Evolutionary conservation across 495 filamentous ascomycete species (phyloP), one percentile per base, ranked within the genome.

Genomic region (Letharia columbiana): DNA sequence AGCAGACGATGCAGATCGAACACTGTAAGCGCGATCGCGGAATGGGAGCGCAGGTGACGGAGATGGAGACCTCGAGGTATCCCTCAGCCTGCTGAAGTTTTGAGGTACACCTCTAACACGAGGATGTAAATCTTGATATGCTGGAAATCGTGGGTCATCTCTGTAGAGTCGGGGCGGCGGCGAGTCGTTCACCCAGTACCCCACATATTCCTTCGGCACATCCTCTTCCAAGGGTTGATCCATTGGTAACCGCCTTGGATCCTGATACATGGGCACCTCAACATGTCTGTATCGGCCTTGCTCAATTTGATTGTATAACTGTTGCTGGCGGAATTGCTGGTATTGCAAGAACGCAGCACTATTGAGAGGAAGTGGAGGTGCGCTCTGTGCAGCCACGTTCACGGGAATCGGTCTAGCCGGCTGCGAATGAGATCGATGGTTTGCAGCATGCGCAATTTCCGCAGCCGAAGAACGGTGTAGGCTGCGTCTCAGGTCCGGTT

Each of bases 391-490:
- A 23, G 50, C 33, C 6, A 67, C 11, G 37, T 49, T 64, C 39
- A 67, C 78, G 63, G 82, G 79, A 35, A 83, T 69, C 6, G 81
- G 75, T 28, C 86, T 79, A 7, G 85, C 83, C 66, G 86, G 86
- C 65, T 89, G 86, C 37, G 86, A 89, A 50, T 89, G 86, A 33
- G 86, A 86, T 49, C 86, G 76, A 10, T 84, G 73, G 8, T 82
- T 85, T 44, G 74, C 77, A 37, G 77, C 79, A 1, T 83, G 76
- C 20, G 80, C 80, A 2, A 77, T 80, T 61, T 84, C 84, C 4
- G 79, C 77, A 60, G 80, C 78, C 1, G 83, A 85, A 17, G 83
- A 80, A 18, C 85, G 81, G 64, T 86, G 83, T 18, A 80, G 75
- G 59, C 79, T 81, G 50, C 85, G 81, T 42, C 85, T 80, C 45